These are phyloP conservation scores for Pyricularia sp. DNA, from an alignment of 2,329 filamentous ascomycete species.

Conservation along the genomic window DNA sequence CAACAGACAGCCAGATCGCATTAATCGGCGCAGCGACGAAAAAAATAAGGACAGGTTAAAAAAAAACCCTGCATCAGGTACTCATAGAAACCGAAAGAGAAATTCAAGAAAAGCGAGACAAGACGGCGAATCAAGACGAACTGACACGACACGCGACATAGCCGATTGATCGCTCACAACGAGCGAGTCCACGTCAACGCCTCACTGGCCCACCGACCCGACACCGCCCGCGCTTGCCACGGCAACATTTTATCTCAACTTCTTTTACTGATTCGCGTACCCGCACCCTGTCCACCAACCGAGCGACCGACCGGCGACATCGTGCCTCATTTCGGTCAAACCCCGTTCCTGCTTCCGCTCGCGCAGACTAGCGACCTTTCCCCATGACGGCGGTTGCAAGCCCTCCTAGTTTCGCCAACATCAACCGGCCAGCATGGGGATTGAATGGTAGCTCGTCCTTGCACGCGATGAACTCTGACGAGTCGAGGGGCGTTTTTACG, in stretches of 20 bases:
- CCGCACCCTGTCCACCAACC: neutral
- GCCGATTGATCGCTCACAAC: neutral
- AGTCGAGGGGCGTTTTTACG: slow-evolving; percentile 80
- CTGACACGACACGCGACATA: neutral
- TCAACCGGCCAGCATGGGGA: slow-evolving; percentile 57
- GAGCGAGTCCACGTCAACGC: neutral
- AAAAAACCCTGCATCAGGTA: neutral
- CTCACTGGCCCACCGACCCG: neutral
- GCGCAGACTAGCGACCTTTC: slow-evolving; percentile 16
- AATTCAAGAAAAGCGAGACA: neutral
- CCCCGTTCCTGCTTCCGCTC: neutral
- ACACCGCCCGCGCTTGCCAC: neutral
- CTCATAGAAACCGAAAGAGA: neutral
- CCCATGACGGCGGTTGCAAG: slow-evolving; percentile 62
- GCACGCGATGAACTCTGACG: slow-evolving; percentile 71
- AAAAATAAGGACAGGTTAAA: neutral
- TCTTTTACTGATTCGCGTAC: neutral
- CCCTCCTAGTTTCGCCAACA: slow-evolving; percentile 52
- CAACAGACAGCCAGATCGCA: neutral
- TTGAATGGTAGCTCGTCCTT: slow-evolving; percentile 43
- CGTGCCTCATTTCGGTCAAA: neutral
- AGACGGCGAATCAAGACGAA: neutral
- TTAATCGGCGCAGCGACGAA: neutral
- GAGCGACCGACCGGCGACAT: neutral
- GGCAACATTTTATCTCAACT: neutral